Conservation (phyloP, 345 rosid genomes). For the Carallia brachiata region DNA sequence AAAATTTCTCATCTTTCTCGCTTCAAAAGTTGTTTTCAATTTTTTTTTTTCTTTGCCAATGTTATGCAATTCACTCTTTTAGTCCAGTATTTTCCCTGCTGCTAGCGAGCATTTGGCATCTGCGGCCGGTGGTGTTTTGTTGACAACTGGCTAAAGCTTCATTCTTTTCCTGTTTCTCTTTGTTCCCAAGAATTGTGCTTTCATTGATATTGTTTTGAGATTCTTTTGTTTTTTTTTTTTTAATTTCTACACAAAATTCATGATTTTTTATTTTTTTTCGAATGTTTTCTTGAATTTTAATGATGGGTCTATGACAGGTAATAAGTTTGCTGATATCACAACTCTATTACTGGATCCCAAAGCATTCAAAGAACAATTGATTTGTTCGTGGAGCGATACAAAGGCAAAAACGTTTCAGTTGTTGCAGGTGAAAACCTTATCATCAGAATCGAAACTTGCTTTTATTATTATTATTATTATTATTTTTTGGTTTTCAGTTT, state of each 20-base stretch:
- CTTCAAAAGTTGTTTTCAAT: too few relatives aligned
- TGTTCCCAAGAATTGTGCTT: background rate
- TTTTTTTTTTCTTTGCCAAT: too few relatives aligned
- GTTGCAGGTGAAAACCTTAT: slow-evolving; percentile 71
- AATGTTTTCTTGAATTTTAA: background rate
- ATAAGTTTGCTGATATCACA: slow-evolving; percentile 96
- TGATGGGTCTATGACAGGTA: slow-evolving; percentile 48
- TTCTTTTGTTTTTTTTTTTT: background rate
- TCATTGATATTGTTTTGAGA: background rate
- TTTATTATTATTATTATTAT: background rate
- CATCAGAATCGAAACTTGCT: background rate
- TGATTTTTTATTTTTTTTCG: background rate
- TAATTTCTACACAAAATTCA: background rate
- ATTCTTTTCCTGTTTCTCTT: background rate
- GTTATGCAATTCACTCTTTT: too few relatives aligned
- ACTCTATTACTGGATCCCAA: slow-evolving; percentile 80
- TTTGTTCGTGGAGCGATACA: slow-evolving; percentile 88
- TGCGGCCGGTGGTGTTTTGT: too few relatives aligned
- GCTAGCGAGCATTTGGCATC: too few relatives aligned
- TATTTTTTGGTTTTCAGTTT: slow-evolving; percentile 3
- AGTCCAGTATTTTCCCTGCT: too few relatives aligned
- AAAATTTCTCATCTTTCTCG: too few relatives aligned
- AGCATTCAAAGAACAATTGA: slow-evolving; percentile 92
- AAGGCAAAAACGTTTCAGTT: slow-evolving; percentile 78
- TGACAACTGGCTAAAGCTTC: background rate